Conservation (phyloP, 1,139 yeast species). For the Citeromyces hawaiiensis region DNA sequence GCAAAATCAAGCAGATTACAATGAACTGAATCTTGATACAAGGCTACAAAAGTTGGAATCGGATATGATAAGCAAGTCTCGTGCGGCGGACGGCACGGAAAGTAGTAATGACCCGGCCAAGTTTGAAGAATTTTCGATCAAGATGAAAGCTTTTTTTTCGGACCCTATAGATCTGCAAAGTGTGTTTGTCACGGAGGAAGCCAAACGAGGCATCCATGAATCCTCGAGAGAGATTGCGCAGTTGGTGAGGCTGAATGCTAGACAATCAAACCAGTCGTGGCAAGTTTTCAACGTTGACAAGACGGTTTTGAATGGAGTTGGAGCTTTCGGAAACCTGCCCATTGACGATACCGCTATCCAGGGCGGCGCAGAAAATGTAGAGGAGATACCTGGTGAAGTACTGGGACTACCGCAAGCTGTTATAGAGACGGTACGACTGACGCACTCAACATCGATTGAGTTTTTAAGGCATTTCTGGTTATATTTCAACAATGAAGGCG, state of each 20-base stretch:
- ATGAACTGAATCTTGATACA: conserved; percentile 40
- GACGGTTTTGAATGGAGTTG: neutral
- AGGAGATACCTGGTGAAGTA: conserved; percentile 8
- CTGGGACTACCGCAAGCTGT: conserved; percentile 8
- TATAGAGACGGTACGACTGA: conserved; percentile 28
- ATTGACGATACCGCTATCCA: conserved; percentile 7
- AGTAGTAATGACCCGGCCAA: neutral
- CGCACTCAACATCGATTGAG: conserved; percentile 59
- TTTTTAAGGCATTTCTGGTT: conserved; percentile 62
- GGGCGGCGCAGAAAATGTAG: conserved; percentile 7
- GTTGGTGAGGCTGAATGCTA: conserved; percentile 43
- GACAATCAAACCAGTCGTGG: conserved; percentile 34
- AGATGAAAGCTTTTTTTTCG: conserved; percentile 10
- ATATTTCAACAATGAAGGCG: conserved; percentile 39
- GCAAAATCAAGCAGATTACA: conserved; percentile 32
- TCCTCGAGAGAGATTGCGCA: conserved; percentile 34
- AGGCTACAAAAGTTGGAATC: conserved; percentile 9
- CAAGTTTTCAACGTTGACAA: conserved; percentile 8
- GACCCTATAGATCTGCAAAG: conserved; percentile 24
- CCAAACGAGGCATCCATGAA: conserved; percentile 25
- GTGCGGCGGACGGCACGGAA: conserved; percentile 4
- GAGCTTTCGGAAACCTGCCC: neutral
- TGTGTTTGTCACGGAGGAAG: conserved; percentile 21
- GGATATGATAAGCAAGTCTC: conserved; percentile 4
- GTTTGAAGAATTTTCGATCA: conserved; percentile 9